Evolutionary conservation across 257 asterid genomes (phyloP).

Genomic region (Jacaranda mimosifolia): DNA sequence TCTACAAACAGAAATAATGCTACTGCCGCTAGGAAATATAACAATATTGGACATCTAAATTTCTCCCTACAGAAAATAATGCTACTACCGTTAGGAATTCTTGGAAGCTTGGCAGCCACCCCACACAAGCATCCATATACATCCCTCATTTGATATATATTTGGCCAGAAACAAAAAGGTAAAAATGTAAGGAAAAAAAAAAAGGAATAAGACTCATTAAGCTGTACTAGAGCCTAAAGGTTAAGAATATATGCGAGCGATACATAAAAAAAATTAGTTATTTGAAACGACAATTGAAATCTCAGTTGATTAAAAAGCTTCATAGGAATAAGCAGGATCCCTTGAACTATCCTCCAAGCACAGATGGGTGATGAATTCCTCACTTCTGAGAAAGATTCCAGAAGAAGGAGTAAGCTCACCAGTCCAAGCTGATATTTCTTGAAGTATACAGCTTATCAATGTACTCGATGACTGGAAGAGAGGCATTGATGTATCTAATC

Average conservation of each 20-base stretch:
- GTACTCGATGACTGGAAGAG: constrained; percentile 79
- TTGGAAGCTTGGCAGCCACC: constrained; percentile 16
- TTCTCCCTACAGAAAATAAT: not conserved
- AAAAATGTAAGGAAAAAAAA: no score
- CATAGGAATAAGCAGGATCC: not conserved
- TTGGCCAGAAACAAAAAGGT: not conserved
- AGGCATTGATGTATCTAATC: constrained; percentile 83
- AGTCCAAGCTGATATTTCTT: constrained; percentile 77
- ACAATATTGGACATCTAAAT: no score
- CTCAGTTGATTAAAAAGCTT: not conserved
- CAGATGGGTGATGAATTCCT: not conserved
- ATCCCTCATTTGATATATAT: constrained; percentile 18
- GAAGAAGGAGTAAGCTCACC: constrained; percentile 53
- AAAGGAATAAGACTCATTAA: no score
- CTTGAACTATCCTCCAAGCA: not conserved
- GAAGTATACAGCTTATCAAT: constrained; percentile 72
- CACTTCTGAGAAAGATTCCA: not conserved
- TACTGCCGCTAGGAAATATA: no score
- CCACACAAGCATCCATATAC: not conserved
- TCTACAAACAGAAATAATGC: not conserved
- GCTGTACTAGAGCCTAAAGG: constrained; percentile 20
- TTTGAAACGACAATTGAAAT: not conserved
- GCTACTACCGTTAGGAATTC: constrained; percentile 9
- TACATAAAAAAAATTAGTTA: constrained; percentile 1
- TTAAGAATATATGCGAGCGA: not conserved